Conservation (phyloP, 192 early-diverging fungal species). For the Spinellus fusiger region DNA sequence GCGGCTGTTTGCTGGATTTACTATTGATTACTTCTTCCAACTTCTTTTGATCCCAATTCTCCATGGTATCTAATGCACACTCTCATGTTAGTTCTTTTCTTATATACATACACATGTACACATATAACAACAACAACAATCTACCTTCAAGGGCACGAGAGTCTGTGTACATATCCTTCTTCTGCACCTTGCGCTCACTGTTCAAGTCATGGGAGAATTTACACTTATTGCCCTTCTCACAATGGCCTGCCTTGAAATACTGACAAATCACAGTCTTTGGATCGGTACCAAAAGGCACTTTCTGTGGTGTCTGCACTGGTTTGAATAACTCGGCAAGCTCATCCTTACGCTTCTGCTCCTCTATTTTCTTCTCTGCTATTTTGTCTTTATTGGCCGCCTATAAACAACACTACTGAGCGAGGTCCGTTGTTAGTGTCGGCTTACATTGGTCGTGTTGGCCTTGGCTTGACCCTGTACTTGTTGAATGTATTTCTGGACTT, state of each 20-base stretch:
- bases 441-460: conserved; percentile 13
- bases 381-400: conserved; percentile 40
- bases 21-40: conserved; percentile 83
- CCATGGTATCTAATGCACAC: conserved; percentile 74
- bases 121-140: background rate
- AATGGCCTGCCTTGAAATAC: conserved; percentile 87
- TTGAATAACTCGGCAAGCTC: conserved; percentile 91
- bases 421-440: background rate
- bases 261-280: conserved; percentile 93
- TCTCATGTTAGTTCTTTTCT: background rate
- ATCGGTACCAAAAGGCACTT: conserved; percentile 97
- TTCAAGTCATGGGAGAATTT: conserved; percentile 97
- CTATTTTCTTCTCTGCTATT: conserved; percentile 69
- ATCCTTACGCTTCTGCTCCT: conserved; percentile 82
- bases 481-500: conserved; percentile 86
- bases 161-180: conserved; percentile 94
- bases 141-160: conserved; percentile 56
- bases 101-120: background rate
- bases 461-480: conserved; percentile 83
- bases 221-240: conserved; percentile 88
- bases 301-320: conserved; percentile 77
- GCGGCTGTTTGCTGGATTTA: conserved; percentile 82
- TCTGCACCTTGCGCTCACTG: conserved; percentile 82
- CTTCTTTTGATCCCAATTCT: conserved; percentile 90
- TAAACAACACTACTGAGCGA: background rate